Evolutionary conservation across 2,329 filamentous ascomycete genomes (phyloP).

Genomic region (Colletotrichum graminicola): DNA sequence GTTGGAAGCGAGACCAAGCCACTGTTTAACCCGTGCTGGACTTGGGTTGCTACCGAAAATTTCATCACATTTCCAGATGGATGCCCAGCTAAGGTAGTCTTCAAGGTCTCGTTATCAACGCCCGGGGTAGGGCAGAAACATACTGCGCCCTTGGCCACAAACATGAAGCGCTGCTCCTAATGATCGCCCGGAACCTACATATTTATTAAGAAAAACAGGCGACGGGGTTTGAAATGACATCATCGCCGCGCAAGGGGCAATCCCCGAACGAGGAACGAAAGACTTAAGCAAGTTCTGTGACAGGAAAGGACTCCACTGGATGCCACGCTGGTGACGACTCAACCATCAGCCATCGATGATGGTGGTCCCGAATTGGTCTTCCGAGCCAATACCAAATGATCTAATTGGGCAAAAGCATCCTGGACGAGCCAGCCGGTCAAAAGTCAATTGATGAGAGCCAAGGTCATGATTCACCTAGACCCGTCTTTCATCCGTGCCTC

Average conservation of each 20-base stretch:
- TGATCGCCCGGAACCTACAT: constrained; percentile 36
- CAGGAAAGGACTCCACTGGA: constrained; percentile 7
- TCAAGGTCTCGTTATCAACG: neutral
- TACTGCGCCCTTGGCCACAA: constrained; percentile 8
- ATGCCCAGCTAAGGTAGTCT: neutral
- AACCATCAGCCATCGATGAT: neutral
- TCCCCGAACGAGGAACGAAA: neutral
- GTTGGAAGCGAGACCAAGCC: constrained; percentile 8
- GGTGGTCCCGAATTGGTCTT: neutral
- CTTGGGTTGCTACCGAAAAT: neutral
- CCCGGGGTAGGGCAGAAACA: neutral
- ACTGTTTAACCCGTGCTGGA: neutral
- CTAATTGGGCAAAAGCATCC: neutral
- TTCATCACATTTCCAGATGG: neutral
- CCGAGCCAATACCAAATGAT: neutral
- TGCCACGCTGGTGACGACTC: constrained; percentile 14
- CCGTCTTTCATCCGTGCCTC: neutral
- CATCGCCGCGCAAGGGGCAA: constrained; percentile 12
- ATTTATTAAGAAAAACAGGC: constrained; percentile 32
- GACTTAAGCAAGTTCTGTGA: neutral
- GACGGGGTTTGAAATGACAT: constrained; percentile 30
- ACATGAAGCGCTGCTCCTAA: constrained; percentile 1
- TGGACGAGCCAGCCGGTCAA: constrained; percentile 9
- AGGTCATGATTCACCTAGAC: constrained; percentile 15
- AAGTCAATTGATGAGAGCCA: constrained; percentile 18